Evolutionary conservation across 139 green algal species (phyloP), one percentile per base, ranked within the genome.

Genomic region (Tetradesmus obliquus): DNA sequence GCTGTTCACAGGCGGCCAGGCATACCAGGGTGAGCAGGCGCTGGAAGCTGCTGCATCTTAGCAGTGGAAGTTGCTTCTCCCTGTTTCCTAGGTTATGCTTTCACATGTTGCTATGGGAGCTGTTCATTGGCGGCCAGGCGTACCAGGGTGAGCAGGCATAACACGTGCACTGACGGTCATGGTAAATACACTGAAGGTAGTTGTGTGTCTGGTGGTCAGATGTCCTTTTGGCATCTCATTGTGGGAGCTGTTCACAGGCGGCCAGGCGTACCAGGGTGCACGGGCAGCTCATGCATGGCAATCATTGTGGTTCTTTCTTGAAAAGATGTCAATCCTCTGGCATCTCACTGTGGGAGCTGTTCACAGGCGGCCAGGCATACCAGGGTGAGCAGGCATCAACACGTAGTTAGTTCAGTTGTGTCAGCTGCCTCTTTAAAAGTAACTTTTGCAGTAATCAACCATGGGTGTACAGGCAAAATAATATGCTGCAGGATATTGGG

Each of bases 341-440:
- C 83, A 93, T 95, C 88, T 93, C 91, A 51, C 83, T 93, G 45
- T 93, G 55, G 82, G 89, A 94, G 24, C 87, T 93, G 45, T 90
- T 92, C 57, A 93, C 71, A 0, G 91, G 91, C 2, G 91, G 90
- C 2, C 51, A 87, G 51, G 91, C 91, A 3, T 90, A 93, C 81
- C 71, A 90, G 3, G 87, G 91, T 55, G 72, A 85, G 87, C 76
- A 62, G 12, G 32, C 32, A 45, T 45, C 32, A 45, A 45, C 32
- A 45, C 32, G 32, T 45, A 45, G 32, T 45, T 45, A 45, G 32
- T 45, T 45, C 32, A 45, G 32, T 45, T 45, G 32, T 45, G 32
- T 45, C 32, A 45, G 32, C 32, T 45, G 32, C 32, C 32, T 45
- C 32, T 45, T 45, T 45, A 45, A 45, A 45, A 45, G 32, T 45